Base-by-base conservation (phyloP, 345 rosid genomes). In the Populus alba region DNA sequence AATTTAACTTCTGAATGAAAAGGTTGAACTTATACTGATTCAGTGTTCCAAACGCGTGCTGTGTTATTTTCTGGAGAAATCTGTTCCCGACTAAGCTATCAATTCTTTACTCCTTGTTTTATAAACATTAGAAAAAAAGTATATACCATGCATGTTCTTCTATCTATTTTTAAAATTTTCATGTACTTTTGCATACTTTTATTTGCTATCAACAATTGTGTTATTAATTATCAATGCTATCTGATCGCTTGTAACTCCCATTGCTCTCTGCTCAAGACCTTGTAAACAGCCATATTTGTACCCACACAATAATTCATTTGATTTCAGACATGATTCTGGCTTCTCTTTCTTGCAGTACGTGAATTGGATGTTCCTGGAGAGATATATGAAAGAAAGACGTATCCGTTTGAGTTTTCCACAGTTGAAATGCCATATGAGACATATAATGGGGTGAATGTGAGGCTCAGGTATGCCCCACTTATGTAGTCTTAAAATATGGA, bases 381-480 rank as follows among this genome's bases (percentile, higher is more conserved):
- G 75, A 86, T 96, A 82, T 91, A 91, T 70, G 99, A 96, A 86
- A 88, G 86, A 68, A 96, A 96, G 81, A 81, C 97, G 13, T 96
- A 94, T 70, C 90, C 97, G 8, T 96, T 96, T 81, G 99, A 96
- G 75, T 96, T 96, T 81, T 88, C 99, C 22, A 90, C 94, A 0
- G 98, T 96, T 76, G 98, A 96, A 89, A 94, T 96, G 99, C 98
- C 98, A 3, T 88, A 94, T 51, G 98, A 96, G 87, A 90, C 99
- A 8, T 96, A 92, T 85, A 92, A 84, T 77, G 99, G 97, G 49
- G 93, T 93, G 69, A 93, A 95, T 87, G 98, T 95, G 80, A 90
- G 98, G 73, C 96, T 93, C 74, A 92, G 98, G 99, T 93, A 91
- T 84, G 85, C 39, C 57, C 39, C 57, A 51, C 41, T n/a, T 70